Conservation (phyloP, 2,329 filamentous ascomycete genomes). For the Claviceps arundinis region DNA sequence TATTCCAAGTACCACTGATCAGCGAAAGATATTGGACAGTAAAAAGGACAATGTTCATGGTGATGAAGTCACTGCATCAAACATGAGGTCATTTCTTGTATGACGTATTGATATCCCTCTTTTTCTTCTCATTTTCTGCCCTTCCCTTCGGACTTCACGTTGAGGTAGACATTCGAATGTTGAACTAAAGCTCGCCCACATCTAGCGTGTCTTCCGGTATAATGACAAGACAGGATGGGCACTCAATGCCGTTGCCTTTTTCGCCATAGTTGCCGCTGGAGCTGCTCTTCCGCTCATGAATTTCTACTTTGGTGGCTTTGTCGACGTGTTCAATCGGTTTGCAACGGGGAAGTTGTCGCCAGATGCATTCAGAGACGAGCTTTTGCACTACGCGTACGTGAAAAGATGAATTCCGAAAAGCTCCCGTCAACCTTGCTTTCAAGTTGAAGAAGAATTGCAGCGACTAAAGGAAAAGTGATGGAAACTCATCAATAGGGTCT, state of each 20-base stretch:
- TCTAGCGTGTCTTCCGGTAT: conserved; percentile 25
- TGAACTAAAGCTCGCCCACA: neutral
- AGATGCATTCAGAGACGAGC: conserved; percentile 33
- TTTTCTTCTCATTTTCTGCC: neutral
- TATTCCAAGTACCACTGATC: neutral
- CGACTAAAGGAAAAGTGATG: neutral
- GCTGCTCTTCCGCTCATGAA: conserved; percentile 40
- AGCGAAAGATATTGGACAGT: neutral
- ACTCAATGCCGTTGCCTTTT: conserved; percentile 23
- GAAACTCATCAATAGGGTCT: conserved; percentile 9
- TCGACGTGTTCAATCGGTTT: conserved; percentile 44
- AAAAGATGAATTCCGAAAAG: neutral
- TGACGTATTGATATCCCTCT: neutral
- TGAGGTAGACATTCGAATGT: neutral
- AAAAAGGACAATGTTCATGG: neutral
- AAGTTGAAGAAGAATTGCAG: neutral
- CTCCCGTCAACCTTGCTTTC: no score
- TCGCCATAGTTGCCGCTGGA: conserved; percentile 25
- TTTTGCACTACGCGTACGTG: conserved; percentile 31
- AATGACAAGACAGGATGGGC: conserved; percentile 17
- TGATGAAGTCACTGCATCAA: conserved; percentile 3
- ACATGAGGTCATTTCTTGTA: conserved; percentile 16
- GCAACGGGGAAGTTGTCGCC: conserved; percentile 29
- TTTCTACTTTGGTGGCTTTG: conserved; percentile 41
- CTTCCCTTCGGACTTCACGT: neutral